A percentile compares a stretch with the other conserved stretches of the same genome.
phyloP scores from a whole-genome alignment of 176 grass and related monocot species.

The Chrysopogon serrulatus region DNA sequence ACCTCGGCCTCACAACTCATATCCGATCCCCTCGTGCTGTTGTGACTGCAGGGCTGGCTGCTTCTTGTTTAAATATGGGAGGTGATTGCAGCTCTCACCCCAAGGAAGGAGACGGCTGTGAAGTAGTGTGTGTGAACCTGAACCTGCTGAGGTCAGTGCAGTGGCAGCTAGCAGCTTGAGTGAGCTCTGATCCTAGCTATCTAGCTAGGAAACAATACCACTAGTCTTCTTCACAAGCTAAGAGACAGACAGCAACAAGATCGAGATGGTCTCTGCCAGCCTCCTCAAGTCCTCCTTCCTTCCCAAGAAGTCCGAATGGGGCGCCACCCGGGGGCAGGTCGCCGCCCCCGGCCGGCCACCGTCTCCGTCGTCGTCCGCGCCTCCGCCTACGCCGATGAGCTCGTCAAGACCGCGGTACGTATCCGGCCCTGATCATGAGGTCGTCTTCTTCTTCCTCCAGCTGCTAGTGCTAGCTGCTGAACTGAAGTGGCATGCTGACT shows the following conservation, averaged over 20 bases:
- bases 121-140: constrained; percentile 8
- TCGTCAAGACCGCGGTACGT: constrained; percentile 82
- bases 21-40: constrained; percentile 36
- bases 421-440: too few species aligned
- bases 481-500: too few species aligned
- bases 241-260: background rate
- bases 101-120: background rate
- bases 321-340: constrained; percentile 21
- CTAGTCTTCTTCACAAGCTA: background rate
- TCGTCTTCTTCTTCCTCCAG: background rate
- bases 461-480: background rate
- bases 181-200: background rate
- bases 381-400: constrained; percentile 75
- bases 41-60: constrained; percentile 17
- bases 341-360: constrained; percentile 11
- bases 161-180: background rate
- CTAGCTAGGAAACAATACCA: background rate
- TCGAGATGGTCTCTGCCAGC: constrained; percentile 74
- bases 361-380: constrained; percentile 80
- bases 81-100: constrained; percentile 18
- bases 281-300: constrained; percentile 95
- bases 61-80: constrained; percentile 25
- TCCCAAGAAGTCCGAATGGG: constrained; percentile 73
- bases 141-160: background rate
- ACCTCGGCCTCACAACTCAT: constrained; percentile 81